Base-by-base conservation (phyloP, 2,329 filamentous ascomycete genomes). In the Microcyclospora tardicrescens region DNA sequence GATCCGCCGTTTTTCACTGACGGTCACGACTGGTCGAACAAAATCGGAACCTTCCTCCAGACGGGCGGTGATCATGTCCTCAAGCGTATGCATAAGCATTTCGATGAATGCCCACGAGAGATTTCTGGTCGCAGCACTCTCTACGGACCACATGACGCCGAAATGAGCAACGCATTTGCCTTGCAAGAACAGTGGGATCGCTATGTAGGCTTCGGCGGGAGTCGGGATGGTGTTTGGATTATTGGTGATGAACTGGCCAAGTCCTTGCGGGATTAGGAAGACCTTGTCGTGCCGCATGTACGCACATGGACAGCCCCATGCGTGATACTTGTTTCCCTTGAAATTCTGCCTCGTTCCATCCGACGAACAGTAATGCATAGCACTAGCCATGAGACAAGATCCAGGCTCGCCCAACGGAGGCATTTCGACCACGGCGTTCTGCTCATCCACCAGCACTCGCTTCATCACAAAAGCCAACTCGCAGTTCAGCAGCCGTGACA, bases 241-340 rank as follows among this genome's bases (percentile, higher is more conserved):
- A 45, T 75, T 64, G 16, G 69, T 66, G 34, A 73, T 68, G 51
- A 79, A 72, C 5, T 73, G 69, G 38, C 65, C 65, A 34, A 83
- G 58, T 32, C 68, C 65, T 40, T 81, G 73, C 1, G 78, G 75
- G 15, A 84, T 74, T 40, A 82, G 59, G 53, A 81, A 79, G 36
- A 81, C 73, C 55, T 81, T 80, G 61, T 81, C 77, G 54, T 82
- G 73, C 47, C 73, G 75, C 78, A 83, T 81, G 53, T 79, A 72
- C 28, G 71, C 71, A 56, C 78, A 79, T 4, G 78, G 77, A 45
- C 76, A 75, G 16, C 68, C 73, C 48, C 77, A 79, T 29, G 75
- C 72, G 48, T 75, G 69, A 57, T 79, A 80, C 46, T 75, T 73
- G 60, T 74, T 73, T 49, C 80, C 71, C 44, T 69, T 69, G 48